Base-by-base conservation (phyloP, 2,329 filamentous ascomycete genomes). In the Calonectria leucothoes region DNA sequence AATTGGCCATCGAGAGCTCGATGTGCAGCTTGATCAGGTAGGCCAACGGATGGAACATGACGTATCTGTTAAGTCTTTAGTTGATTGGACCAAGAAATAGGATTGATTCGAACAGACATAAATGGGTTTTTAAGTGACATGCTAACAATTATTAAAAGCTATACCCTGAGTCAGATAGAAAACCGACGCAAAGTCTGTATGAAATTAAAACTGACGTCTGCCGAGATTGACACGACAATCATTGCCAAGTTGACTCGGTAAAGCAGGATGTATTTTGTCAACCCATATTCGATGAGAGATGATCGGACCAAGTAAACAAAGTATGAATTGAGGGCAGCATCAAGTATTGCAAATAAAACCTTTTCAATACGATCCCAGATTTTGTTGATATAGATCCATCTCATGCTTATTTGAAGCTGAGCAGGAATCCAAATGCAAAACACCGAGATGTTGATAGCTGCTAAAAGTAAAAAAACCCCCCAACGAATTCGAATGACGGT, bases 261-360 rank as follows among this genome's bases (percentile, higher is more conserved):
- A 12, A 73, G 31, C n/a, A 66, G 37, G 27, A 90, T 90, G 76
- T 91, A 87, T 71, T 89, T 86, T 68, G 91, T 89, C 78, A 98
- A 86, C 61, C 89, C 90, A 70, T 87, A 86, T 1, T 95, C 95
- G 81, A 96, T 97, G 77, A 95, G 93, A 78, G 91, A 89, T 6
- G 94, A 88, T 48, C 88, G 74, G 27, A 91, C 86, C 67, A 91
- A 89, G 79, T 89, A 88, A 11, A 93, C 91, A 55, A 89, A 85
- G 84, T 94, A 94, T 0, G 89, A 89, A 82, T 94, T 93, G 29
- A 73, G 61, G 7, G 29, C 48, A 23, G 51, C 49, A 27, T 73
- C 71, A 15, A 73, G 25, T 6, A 73, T 33, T 14, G 61, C 33
- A 42, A 73, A 73, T 39, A 73, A 29, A 20, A 57, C 71, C n/a